These are phyloP conservation scores for Alternaria triticimaculans DNA, from an alignment of 2,329 filamentous ascomycete species.

Conservation along the genomic window DNA sequence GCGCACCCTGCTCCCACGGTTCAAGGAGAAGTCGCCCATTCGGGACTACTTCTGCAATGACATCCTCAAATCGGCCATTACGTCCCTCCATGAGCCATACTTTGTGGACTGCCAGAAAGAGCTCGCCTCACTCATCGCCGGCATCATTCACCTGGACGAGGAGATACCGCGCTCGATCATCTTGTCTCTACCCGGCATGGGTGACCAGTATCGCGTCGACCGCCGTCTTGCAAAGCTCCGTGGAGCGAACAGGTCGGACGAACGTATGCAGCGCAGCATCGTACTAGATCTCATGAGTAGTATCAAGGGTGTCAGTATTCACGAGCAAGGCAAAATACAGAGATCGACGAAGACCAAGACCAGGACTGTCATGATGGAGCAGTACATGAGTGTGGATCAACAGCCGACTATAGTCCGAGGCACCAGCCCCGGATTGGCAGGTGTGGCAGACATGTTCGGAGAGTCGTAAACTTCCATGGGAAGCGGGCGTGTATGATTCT, in stretches of 20 bases:
- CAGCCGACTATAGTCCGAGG: conserved; percentile 46
- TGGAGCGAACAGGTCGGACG: conserved; percentile 58
- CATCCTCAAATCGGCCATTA: conserved; percentile 87
- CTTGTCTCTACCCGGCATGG: conserved; percentile 80
- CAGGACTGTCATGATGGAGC: conserved; percentile 44
- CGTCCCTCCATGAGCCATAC: conserved; percentile 90
- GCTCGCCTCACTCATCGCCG: conserved; percentile 83
- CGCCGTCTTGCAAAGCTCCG: conserved; percentile 54
- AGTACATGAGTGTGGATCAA: conserved; percentile 53
- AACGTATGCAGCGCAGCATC: conserved; percentile 79
- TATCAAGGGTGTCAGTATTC: conserved; percentile 87
- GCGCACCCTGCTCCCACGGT: conserved; percentile 82
- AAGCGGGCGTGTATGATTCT: background rate
- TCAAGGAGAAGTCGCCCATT: conserved; percentile 64
- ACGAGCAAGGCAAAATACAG: conserved; percentile 86
- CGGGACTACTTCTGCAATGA: conserved; percentile 89
- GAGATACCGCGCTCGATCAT: conserved; percentile 76
- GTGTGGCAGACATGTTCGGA: conserved; percentile 55
- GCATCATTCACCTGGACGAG: conserved; percentile 80
- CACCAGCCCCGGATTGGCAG: conserved; percentile 50
- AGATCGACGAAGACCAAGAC: conserved; percentile 39
- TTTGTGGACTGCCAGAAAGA: conserved; percentile 97
- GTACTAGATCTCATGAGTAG: conserved; percentile 86
- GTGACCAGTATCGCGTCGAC: conserved; percentile 66
- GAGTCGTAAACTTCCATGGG: conserved; percentile 2